Percentiles rank a stretch among this genome's conserved stretches.
These are phyloP conservation scores for Dioscorea zingiberensis DNA, from an alignment of 106 monocot genomes.

Conservation along the genomic window DNA sequence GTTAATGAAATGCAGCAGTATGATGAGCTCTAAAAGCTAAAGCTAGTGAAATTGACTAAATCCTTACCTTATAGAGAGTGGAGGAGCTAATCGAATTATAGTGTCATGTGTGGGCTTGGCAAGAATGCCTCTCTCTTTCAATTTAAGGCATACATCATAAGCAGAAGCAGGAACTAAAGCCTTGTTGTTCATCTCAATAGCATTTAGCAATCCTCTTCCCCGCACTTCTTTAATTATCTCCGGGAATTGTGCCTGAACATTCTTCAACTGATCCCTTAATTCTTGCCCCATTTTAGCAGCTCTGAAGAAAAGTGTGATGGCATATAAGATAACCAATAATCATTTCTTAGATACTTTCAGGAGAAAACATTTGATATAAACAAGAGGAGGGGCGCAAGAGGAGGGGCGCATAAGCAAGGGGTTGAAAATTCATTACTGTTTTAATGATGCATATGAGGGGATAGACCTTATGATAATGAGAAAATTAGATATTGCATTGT, in stretches of 20 bases:
- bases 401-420: no score
- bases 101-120: constrained; percentile 97
- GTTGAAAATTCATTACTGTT: no score
- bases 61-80: constrained; percentile 74
- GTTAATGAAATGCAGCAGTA: no score
- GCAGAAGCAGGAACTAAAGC: constrained; percentile 76
- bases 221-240: constrained; percentile 81
- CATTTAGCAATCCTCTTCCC: constrained; percentile 92
- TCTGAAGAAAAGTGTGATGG: constrained; percentile 25
- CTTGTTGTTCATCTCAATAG: constrained; percentile 61
- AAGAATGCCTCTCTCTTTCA: constrained; percentile 96
- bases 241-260: constrained; percentile 65
- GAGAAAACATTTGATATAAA: no score
- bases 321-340: neutral
- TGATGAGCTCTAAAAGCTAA: no score
- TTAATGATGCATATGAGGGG: no score
- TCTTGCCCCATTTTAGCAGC: constrained; percentile 76
- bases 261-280: constrained; percentile 58
- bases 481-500: no score
- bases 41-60: neutral
- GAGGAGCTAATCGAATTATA: constrained; percentile 93
- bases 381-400: no score
- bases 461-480: no score
- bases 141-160: constrained; percentile 83
- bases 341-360: neutral